Evolutionary conservation across 2,329 filamentous ascomycete genomes (phyloP), one percentile per base, ranked within the genome.

Genomic region (Lachnellula cervina): DNA sequence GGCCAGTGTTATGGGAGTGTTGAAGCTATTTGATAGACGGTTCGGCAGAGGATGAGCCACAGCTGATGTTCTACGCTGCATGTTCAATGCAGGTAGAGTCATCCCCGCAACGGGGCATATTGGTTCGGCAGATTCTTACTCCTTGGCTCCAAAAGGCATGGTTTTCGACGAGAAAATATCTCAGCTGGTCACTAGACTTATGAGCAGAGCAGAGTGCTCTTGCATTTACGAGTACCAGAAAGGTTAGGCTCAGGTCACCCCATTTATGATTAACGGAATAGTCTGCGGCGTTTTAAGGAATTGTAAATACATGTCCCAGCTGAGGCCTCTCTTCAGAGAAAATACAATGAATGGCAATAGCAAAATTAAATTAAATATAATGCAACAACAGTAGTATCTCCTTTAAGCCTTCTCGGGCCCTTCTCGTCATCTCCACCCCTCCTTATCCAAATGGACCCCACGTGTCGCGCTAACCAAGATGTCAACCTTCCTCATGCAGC

Each of bases 1-100:
- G 6, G 88, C 88, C 0, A 91, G 88, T 70, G 90, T 92, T 53
- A 91, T 92, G 88, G 87, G 86, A 43, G 88, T 91, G n/a, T 73
- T 92, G 57, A 89, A 88, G 70, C 86, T 88, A 60, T 92, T 92
- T 72, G 88, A 92, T 66, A 79, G 89, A 49, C 76, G 88, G 52
- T 92, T 92, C 69, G 84, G 84, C 16, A 69, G 73, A 55, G 72
- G 66, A 49, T 70, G 62, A 68, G 43, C n/a, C 19, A 44, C 6
- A 44, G 32, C 28, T 52, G n/a, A 51, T 28, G 23, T 43, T 45
- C 19, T 38, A 35, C 17, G 23, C 9, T n/a, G 17, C 23, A 37
- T 38, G 7, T 28, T 28, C 28, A 28, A 28, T 28, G 7, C 28
- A 28, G 28, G 8, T 28, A 9, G 28, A 28, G 8, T 28, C 9